Evolutionary conservation across 2,329 filamentous ascomycete species (phyloP).

Genomic region (Apiospora arundinis): DNA sequence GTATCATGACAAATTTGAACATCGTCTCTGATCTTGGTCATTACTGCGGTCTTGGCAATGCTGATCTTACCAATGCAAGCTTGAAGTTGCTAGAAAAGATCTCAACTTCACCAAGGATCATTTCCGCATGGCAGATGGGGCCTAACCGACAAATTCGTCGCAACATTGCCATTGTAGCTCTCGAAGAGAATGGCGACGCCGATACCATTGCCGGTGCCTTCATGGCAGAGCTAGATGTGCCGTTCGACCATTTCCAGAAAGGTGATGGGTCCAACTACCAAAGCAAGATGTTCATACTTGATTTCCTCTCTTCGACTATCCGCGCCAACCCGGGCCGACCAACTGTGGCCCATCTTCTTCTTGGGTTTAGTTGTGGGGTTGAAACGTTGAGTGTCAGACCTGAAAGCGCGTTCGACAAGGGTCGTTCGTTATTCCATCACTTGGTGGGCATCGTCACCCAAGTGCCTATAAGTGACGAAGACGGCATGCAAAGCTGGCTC

Average conservation of each 20-base stretch:
- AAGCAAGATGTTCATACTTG: conserved; percentile 83
- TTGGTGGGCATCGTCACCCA: conserved; percentile 75
- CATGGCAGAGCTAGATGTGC: conserved; percentile 69
- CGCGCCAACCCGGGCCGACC: conserved; percentile 76
- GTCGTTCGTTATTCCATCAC: conserved; percentile 82
- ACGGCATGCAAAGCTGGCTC: conserved; percentile 70
- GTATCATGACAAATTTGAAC: conserved; percentile 78
- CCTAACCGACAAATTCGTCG: conserved; percentile 68
- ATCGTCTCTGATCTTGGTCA: conserved; percentile 83
- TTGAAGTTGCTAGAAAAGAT: conserved; percentile 85
- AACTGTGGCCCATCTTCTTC: conserved; percentile 86
- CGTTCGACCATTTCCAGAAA: conserved; percentile 76
- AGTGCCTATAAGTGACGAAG: conserved; percentile 69
- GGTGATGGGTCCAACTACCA: conserved; percentile 75
- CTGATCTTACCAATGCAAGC: conserved; percentile 79
- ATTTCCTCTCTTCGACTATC: conserved; percentile 84
- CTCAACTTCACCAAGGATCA: conserved; percentile 81
- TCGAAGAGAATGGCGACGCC: conserved; percentile 81
- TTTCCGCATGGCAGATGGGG: conserved; percentile 70
- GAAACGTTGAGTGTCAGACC: conserved; percentile 72
- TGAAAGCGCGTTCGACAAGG: conserved; percentile 72
- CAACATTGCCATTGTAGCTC: conserved; percentile 86
- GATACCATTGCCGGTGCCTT: conserved; percentile 80
- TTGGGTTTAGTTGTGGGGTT: conserved; percentile 83
- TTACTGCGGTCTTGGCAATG: conserved; percentile 85